Conservation (phyloP, 1,284 basidiomycete genomes). For the Sanghuangporus weigelae region DNA sequence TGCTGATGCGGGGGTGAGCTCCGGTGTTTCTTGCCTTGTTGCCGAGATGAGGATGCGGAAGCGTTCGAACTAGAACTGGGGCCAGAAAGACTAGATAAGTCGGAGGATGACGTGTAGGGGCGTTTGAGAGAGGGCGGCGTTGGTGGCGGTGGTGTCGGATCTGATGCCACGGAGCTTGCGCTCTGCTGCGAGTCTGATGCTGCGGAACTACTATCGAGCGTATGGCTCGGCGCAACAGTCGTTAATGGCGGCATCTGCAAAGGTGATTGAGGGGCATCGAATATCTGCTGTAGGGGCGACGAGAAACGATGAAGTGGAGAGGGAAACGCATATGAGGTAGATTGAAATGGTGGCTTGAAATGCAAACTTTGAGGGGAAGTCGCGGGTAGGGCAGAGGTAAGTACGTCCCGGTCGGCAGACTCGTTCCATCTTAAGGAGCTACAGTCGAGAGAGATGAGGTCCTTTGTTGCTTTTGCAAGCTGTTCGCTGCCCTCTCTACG, state of each 20-base stretch:
- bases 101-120: slow-evolving; percentile 14
- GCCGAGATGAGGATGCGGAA: slow-evolving; percentile 5
- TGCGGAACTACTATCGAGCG: slow-evolving; percentile 10
- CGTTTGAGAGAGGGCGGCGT: slow-evolving; percentile 22
- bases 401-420: slow-evolving; percentile 19
- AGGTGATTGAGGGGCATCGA: not conserved
- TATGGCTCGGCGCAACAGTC: slow-evolving; percentile 12
- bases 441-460: slow-evolving; percentile 57
- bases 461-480: slow-evolving; percentile 66
- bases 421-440: slow-evolving; percentile 25
- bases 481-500: slow-evolving; percentile 42
- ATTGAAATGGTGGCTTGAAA: not conserved
- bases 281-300: not conserved
- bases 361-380: not conserved
- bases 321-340: slow-evolving; percentile 1
- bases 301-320: not conserved
- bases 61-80: not conserved
- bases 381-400: slow-evolving; percentile 1
- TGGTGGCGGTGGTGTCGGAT: slow-evolving; percentile 13
- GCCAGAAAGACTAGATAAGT: not conserved
- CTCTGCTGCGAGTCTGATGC: slow-evolving; percentile 13
- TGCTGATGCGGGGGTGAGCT: slow-evolving; percentile 20
- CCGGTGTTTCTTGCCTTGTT: slow-evolving; percentile 11
- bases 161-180: slow-evolving; percentile 13
- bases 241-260: slow-evolving; percentile 1